Base-by-base conservation (phyloP, 176 grass and related monocot species). In the Poa pratensis region DNA sequence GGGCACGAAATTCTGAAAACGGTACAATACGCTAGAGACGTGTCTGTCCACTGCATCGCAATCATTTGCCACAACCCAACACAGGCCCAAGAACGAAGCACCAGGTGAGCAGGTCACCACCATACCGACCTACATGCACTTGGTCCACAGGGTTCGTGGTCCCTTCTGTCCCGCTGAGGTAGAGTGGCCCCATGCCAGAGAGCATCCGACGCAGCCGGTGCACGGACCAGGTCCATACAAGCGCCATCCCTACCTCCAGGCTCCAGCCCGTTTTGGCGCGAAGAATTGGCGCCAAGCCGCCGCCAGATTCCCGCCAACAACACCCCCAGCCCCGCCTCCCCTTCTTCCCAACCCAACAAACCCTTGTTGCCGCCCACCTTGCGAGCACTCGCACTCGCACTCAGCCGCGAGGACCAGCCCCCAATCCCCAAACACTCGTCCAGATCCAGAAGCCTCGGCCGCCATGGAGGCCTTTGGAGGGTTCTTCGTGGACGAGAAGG, bases 401-500 rank as follows among this genome's bases (percentile, higher is more conserved):
- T 14, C 28, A 17, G 42, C 30, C 49, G 46, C 15, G 45, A 55
- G 76, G 66, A n/a, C 15, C 58, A 12, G 5, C n/a, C 66, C 51
- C 35, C 10, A 49, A 19, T 27, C 73, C 49, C 62, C 7, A 3
- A 37, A 40, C 49, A 22, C 27, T 55, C 50, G 10, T 1, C 22
- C 45, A 75, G 93, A 82, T 73, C 79, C 23, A 3, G 76, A 76
- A 80, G 54, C 24, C 23, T 65, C 55, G 12, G 19, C 80, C 16
- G 71, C 48, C 57, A 99, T 99, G 96, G 93, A 99, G 81, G 93
- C 93, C n/a, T 90, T 89, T 16, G 88, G 86, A 7, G 93, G 92
- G 42, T 96, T 92, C 91, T 99, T 89, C 86, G 90, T 93, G 60
- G 96, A 99, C 84, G 93, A 99, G 91, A 99, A 99, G 82, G 96